Evolutionary conservation across 1,139 yeast species (phyloP).

Genomic region (Debaryomyces fabryi): DNA sequence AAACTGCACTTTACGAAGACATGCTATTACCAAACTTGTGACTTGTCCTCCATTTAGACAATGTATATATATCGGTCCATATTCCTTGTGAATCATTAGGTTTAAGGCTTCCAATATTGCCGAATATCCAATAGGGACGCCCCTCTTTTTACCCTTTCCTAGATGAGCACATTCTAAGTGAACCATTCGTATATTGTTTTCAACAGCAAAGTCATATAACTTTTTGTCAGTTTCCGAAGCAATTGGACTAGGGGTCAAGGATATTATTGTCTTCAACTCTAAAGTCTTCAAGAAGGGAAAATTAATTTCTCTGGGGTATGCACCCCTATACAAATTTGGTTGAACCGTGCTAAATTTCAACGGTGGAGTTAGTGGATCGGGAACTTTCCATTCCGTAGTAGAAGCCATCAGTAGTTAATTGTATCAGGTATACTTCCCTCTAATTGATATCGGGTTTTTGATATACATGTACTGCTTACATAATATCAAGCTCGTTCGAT

Average conservation of each 20-base stretch:
- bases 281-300: slow-evolving; percentile 71
- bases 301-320: slow-evolving; percentile 80
- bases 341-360: slow-evolving; percentile 74
- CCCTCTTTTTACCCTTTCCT: slow-evolving; percentile 76
- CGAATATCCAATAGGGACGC: slow-evolving; percentile 74
- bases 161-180: slow-evolving; percentile 69
- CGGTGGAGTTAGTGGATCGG: slow-evolving; percentile 70
- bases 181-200: slow-evolving; percentile 51
- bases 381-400: slow-evolving; percentile 24
- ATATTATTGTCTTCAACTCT: slow-evolving; percentile 69
- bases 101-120: slow-evolving; percentile 62
- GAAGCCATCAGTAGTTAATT: not conserved
- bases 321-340: slow-evolving; percentile 75
- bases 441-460: not conserved
- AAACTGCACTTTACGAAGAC: slow-evolving; percentile 77
- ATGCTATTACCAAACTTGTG: slow-evolving; percentile 81
- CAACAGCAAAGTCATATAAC: slow-evolving; percentile 52
- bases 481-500: not conserved
- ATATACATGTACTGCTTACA: slow-evolving; percentile 4
- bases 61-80: slow-evolving; percentile 78
- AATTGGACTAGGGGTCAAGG: slow-evolving; percentile 78
- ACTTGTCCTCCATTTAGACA: slow-evolving; percentile 91
- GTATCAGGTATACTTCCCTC: not conserved
- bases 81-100: slow-evolving; percentile 57
- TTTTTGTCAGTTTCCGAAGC: slow-evolving; percentile 53